Conservation (phyloP, 345 rosid species). For the Firmiana major region DNA sequence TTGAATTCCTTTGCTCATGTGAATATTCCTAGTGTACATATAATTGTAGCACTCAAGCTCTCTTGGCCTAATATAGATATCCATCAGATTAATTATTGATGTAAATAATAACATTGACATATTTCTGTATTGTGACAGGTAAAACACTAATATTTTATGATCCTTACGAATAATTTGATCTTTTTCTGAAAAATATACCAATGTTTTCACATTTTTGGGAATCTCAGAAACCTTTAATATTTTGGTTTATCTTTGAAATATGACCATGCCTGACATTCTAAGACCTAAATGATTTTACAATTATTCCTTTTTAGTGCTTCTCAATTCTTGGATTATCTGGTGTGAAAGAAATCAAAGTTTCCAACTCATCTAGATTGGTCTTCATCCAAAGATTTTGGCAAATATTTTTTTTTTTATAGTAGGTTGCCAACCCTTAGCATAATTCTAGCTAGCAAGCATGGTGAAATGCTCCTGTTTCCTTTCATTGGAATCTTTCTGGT, state of each 20-base stretch:
- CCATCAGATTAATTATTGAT: not conserved
- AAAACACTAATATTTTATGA: not conserved
- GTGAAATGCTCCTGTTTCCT: not conserved
- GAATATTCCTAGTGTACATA: not conserved
- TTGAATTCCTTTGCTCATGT: constrained; percentile 12
- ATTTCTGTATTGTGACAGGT: not conserved
- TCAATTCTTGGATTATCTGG: not conserved
- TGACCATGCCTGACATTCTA: constrained; percentile 4
- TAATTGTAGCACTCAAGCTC: not conserved
- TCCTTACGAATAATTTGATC: not conserved
- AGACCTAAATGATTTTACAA: not conserved
- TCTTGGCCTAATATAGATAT: not conserved
- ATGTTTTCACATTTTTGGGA: constrained; percentile 6
- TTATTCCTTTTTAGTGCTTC: not conserved
- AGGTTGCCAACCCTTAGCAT: not conserved
- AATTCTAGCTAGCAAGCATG: not conserved
- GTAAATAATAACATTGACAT: not conserved
- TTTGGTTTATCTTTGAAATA: constrained; percentile 1
- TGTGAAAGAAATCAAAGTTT: not conserved
- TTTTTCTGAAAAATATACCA: not conserved
- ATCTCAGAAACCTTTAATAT: not conserved
- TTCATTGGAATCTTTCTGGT: not conserved
- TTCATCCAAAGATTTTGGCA: not conserved
- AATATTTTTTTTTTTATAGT: not conserved
- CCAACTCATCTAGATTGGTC: not conserved